phyloP scores from a whole-genome alignment of 768 basidiomycete genomes.

The Mrakia hoshinonis region DNA sequence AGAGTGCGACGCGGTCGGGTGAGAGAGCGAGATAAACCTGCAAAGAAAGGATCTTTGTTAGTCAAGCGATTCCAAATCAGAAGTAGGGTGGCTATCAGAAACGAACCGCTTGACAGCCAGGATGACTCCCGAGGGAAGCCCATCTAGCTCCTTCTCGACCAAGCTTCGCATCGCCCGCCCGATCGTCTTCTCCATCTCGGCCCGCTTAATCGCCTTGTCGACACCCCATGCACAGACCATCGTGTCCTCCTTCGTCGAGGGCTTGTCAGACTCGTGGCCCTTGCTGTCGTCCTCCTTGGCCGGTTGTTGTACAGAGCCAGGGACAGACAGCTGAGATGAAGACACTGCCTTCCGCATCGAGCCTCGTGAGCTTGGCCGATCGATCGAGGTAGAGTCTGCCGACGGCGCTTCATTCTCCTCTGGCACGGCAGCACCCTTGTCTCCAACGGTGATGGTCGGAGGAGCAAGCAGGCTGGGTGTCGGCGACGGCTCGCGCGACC shows the following conservation, averaged over 20 bases:
- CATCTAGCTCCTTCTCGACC: constrained; percentile 35
- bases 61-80: neutral
- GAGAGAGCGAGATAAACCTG: constrained; percentile 22
- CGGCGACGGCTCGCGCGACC: constrained; percentile 25
- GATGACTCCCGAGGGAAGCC: constrained; percentile 37
- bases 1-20: constrained; percentile 4
- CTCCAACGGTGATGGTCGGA: constrained; percentile 19
- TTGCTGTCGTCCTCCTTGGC: constrained; percentile 30
- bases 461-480: constrained; percentile 30
- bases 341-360: neutral
- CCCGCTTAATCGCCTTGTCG: constrained; percentile 35
- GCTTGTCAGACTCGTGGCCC: neutral
- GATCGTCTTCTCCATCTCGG: constrained; percentile 38
- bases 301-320: neutral
- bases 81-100: neutral
- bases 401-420: constrained; percentile 26
- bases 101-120: constrained; percentile 33
- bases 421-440: constrained; percentile 8
- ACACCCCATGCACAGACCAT: constrained; percentile 39
- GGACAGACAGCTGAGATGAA: neutral
- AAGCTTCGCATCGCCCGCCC: constrained; percentile 35
- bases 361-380: neutral
- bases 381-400: neutral
- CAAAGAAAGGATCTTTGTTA: neutral
- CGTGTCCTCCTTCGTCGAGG: constrained; percentile 33